Base-by-base conservation (phyloP, 345 rosid genomes). In the Brassica incana region DNA sequence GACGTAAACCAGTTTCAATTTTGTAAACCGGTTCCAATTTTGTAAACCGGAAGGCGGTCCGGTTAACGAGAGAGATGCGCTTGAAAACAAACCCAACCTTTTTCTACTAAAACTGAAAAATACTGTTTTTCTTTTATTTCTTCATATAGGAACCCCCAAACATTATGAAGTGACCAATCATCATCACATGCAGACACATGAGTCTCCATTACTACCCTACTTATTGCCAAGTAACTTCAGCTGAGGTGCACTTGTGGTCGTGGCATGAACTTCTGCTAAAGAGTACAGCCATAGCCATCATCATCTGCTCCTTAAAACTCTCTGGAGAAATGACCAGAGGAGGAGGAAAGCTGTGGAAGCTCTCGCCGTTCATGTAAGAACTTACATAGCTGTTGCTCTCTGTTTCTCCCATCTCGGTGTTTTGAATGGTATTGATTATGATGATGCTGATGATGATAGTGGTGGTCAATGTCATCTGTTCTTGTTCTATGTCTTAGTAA, bases 271-370 rank as follows among this genome's bases (percentile, higher is more conserved):
- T 78, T 93, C 97, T 12, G 96, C 96, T 16, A 93, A 85, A 84
- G 99, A 91, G n/a, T 64, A 89, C 90, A 29, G 98, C 93, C 98
- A 90, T 88, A 36, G 98, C 97, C 77, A 95, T 77, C 97, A 93
- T 90, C 97, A 93, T 93, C 84, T 93, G 97, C 76, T 95, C 98
- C 86, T 95, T 98, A 60, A 84, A 95, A 85, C 86, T 93, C 87
- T 91, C 96, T 4, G 97, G 98, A 67, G 90, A 77, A 10, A 92
- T 84, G 5, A 76, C 69, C 32, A 71, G 32, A 35, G 94, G 87
- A 29, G 77, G 80, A 36, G 75, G 85, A 40, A 80, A 77, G 73
- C 77, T 83, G 8, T 88, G 77, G 60, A 87, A 38, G 32, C 79
- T 75, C 66, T 90, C 84, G 9, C 84, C 71, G 12, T 82, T 67